Conservation (phyloP, 805 yeast species). For the Barnettozyma botsteinii region DNA sequence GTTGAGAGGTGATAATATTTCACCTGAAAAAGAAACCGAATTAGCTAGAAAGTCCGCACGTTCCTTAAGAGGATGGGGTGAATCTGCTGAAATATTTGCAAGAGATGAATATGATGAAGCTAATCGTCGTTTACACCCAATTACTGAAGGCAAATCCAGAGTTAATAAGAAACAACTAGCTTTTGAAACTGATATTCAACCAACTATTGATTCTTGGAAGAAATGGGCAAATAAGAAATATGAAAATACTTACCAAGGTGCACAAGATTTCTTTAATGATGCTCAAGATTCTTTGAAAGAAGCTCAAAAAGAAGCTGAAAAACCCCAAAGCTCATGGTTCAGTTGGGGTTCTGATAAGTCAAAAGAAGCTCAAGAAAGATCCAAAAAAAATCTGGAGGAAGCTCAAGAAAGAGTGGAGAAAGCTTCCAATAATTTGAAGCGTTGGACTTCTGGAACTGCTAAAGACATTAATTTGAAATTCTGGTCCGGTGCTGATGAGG, state of each 20-base stretch:
- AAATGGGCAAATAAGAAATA: constrained; percentile 23
- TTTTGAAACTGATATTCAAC: constrained; percentile 1
- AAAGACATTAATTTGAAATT: constrained; percentile 24
- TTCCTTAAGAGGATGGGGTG: constrained; percentile 43
- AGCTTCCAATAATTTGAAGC: constrained; percentile 15
- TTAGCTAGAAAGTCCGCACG: constrained; percentile 31
- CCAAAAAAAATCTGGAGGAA: constrained; percentile 28
- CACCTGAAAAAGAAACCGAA: constrained; percentile 26
- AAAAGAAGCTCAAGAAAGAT: constrained; percentile 28
- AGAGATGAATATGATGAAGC: constrained; percentile 32
- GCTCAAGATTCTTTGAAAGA: constrained; percentile 28
- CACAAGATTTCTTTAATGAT: constrained; percentile 27
- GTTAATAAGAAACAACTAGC: constrained; percentile 5
- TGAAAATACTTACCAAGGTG: constrained; percentile 21
- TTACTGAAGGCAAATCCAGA: constrained; percentile 4
- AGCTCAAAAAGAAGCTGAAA: constrained; percentile 30
- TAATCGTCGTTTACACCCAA: constrained; percentile 3
- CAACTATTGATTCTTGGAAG: constrained; percentile 17
- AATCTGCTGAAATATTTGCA: constrained; percentile 37
- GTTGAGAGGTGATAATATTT: constrained; percentile 23
- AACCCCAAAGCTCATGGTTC: constrained; percentile 32
- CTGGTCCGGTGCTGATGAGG: constrained; percentile 28
- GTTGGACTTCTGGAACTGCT: constrained; percentile 24
- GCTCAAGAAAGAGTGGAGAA: constrained; percentile 19
- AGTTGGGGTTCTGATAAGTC: constrained; percentile 34